Evolutionary conservation across 1,139 yeast species (phyloP).

Genomic region (Blastobotrys elegans): DNA sequence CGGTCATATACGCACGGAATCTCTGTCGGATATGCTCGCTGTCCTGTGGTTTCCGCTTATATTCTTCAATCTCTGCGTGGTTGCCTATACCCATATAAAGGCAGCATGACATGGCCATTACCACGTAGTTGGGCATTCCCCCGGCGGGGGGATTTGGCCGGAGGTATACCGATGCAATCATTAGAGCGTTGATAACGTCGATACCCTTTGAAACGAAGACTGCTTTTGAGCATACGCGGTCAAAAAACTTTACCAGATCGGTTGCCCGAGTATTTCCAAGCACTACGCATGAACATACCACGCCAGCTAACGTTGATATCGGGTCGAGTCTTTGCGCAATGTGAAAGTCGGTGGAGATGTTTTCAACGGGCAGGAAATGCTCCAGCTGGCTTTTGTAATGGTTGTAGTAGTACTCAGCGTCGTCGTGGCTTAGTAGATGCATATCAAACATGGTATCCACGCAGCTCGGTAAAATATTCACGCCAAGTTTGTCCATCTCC

Average conservation of each 20-base stretch:
- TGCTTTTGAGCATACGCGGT: not conserved
- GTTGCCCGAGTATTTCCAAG: not conserved
- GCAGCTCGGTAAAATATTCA: not conserved
- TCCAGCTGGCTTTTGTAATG: conserved; percentile 1
- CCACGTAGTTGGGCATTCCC: conserved; percentile 2
- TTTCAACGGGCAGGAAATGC: conserved; percentile 1
- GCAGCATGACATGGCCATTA: conserved; percentile 3
- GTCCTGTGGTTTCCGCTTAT: not conserved
- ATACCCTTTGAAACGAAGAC: not conserved
- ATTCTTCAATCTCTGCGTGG: not conserved
- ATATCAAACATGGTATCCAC: conserved; percentile 1
- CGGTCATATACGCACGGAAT: not conserved
- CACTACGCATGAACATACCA: not conserved
- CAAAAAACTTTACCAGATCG: conserved; percentile 3
- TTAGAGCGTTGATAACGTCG: conserved; percentile 8
- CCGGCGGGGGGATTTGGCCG: not conserved
- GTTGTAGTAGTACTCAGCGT: conserved; percentile 1
- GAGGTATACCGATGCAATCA: not conserved
- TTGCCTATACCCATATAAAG: conserved; percentile 1
- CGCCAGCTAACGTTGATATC: not conserved
- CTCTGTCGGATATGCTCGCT: not conserved
- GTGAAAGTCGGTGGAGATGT: not conserved
- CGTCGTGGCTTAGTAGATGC: conserved; percentile 3
- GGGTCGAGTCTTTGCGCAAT: not conserved
- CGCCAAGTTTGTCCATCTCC: not conserved